Evolutionary conservation across 129 eudicot genomes (phyloP).

Genomic region (Helianthus tuberosus): DNA sequence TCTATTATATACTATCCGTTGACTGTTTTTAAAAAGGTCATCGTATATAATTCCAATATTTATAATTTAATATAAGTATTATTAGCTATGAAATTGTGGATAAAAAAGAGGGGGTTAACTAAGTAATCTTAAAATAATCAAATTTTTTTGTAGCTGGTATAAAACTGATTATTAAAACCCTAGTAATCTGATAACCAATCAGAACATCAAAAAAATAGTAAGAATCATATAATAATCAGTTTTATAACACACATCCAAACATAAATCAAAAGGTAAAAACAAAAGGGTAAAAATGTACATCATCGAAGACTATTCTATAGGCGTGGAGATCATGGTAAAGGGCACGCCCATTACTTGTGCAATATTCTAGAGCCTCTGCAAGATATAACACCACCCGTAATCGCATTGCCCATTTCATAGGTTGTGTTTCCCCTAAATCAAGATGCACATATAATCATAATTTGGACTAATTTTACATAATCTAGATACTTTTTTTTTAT

Average conservation of each 20-base stretch:
- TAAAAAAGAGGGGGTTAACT: not conserved
- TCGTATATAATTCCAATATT: not conserved
- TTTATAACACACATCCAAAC: not conserved
- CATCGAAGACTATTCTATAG: conserved; percentile 81
- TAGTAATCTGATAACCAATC: not conserved
- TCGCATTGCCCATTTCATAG: conserved; percentile 99
- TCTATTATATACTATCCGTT: not conserved
- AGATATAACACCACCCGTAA: conserved; percentile 89
- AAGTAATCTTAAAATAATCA: not conserved
- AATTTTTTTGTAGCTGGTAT: not conserved
- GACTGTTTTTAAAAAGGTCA: not conserved
- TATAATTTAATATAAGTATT: not conserved
- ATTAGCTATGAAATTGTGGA: not conserved
- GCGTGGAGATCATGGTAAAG: conserved; percentile 93
- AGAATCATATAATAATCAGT: not conserved
- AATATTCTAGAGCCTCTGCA: conserved; percentile 86
- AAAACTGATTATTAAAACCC: not conserved
- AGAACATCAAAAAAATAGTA: not conserved
- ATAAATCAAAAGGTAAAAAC: not conserved
- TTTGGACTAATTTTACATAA: conserved; percentile 1
- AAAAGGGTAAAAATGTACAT: conserved; percentile 38
- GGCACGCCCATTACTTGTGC: conserved; percentile 84
- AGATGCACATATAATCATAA: conserved; percentile 30
- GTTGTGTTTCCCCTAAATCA: conserved; percentile 86
- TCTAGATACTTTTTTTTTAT: not conserved